Evolutionary conservation across 2,329 filamentous ascomycete genomes (phyloP).

Genomic region (Calonectria hongkongensis): DNA sequence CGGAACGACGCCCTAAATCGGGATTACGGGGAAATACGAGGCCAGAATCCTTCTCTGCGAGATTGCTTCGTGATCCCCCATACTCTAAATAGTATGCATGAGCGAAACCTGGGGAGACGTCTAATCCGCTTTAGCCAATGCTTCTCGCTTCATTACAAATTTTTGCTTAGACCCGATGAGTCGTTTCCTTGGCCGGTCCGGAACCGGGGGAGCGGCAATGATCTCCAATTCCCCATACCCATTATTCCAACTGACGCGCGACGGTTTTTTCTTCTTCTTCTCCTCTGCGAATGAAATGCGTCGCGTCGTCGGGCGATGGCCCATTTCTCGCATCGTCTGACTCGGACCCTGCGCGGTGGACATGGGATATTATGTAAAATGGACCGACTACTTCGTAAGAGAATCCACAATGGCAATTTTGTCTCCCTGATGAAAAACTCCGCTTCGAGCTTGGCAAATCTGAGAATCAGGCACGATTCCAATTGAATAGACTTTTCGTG

Average conservation of each 20-base stretch:
- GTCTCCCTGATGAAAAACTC: conserved; percentile 14
- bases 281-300: conserved; percentile 23
- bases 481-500: neutral
- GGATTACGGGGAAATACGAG: conserved; percentile 8
- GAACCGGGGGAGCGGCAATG: conserved; percentile 18
- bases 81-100: conserved; percentile 20
- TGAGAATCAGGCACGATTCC: neutral
- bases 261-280: neutral
- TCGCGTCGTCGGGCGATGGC: conserved; percentile 26
- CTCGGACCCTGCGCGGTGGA: conserved; percentile 30
- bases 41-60: conserved; percentile 9
- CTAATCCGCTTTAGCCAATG: conserved; percentile 28
- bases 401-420: conserved; percentile 41
- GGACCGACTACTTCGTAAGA: conserved; percentile 41
- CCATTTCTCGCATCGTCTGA: conserved; percentile 36
- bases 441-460: conserved; percentile 24
- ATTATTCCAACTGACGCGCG: neutral
- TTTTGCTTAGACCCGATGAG: conserved; percentile 18
- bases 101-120: neutral
- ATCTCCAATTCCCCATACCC: conserved; percentile 26
- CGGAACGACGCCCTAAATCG: conserved; percentile 11
- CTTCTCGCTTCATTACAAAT: conserved; percentile 32
- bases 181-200: conserved; percentile 26
- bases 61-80: neutral
- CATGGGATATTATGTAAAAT: conserved; percentile 44